A percentile compares a stretch with the other conserved stretches of the same genome.
Conservation (phyloP, 1,284 basidiomycete species). For the Lignosus rhinocerotis region DNA sequence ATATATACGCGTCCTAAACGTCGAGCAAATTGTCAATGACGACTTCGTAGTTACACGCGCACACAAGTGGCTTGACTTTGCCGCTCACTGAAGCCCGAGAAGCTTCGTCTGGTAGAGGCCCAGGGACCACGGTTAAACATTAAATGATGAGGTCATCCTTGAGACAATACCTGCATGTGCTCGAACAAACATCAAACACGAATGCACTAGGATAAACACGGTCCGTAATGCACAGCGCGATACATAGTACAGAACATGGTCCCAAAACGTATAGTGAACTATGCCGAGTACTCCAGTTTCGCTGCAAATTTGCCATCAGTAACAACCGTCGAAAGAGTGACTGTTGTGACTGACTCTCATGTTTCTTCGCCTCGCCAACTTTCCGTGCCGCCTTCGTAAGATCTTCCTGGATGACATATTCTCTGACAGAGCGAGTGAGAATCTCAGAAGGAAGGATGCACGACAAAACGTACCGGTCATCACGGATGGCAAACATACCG, state of each 20-base stretch:
- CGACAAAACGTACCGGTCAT: conserved; percentile 67
- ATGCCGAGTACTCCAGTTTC: conserved; percentile 61
- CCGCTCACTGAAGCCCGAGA: no score
- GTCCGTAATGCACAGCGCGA: conserved; percentile 14
- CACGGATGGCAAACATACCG: conserved; percentile 98
- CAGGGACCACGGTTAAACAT: no score
- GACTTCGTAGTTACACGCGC: no score
- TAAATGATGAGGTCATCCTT: no score
- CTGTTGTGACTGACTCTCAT: conserved; percentile 68
- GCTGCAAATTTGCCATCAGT: conserved; percentile 36
- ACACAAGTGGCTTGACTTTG: no score
- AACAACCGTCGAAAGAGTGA: neutral
- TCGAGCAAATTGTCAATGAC: no score
- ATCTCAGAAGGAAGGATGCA: conserved; percentile 4
- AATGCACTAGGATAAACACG: neutral
- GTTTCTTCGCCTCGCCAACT: conserved; percentile 94
- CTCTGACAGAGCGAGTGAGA: conserved; percentile 47
- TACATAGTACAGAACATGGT: conserved; percentile 14
- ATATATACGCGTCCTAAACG: no score
- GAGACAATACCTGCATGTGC: neutral
- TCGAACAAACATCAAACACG: neutral
- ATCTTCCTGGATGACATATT: conserved; percentile 93
- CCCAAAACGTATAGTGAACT: conserved; percentile 1
- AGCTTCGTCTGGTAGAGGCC: no score
- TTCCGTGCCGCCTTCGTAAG: conserved; percentile 98